Evolutionary conservation across 768 basidiomycete species (phyloP).

Genomic region (Hebeloma cylindrosporum): DNA sequence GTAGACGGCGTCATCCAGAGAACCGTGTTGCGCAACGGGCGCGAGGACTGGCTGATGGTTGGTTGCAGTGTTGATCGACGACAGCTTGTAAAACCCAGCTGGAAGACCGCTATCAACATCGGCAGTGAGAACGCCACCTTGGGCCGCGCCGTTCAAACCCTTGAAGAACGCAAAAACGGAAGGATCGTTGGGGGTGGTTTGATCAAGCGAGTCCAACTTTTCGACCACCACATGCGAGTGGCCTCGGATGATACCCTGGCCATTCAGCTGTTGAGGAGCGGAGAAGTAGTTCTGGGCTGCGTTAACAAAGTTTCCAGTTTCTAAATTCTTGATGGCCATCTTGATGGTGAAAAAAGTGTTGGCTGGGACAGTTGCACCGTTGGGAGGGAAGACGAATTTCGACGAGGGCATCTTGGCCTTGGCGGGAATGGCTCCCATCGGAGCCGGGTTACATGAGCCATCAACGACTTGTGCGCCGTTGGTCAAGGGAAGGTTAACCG

Average conservation of each 20-base stretch:
- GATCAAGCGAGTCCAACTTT: constrained; percentile 40
- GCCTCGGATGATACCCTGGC: constrained; percentile 50
- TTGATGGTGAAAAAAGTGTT: constrained; percentile 51
- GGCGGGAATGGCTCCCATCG: constrained; percentile 57
- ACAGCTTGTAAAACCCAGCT: constrained; percentile 57
- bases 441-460: constrained; percentile 62
- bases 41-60: constrained; percentile 64
- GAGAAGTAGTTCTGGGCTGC: constrained; percentile 52
- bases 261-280: constrained; percentile 57
- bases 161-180: constrained; percentile 59
- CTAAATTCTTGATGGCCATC: constrained; percentile 46
- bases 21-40: constrained; percentile 60
- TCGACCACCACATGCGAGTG: constrained; percentile 65
- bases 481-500: constrained; percentile 48
- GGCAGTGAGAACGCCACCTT: constrained; percentile 51
- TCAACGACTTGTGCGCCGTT: constrained; percentile 49
- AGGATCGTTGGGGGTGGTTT: constrained; percentile 49
- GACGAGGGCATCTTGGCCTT: constrained; percentile 47
- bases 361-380: constrained; percentile 44
- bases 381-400: constrained; percentile 49
- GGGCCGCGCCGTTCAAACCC: constrained; percentile 45
- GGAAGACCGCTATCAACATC: constrained; percentile 56
- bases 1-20: constrained; percentile 58
- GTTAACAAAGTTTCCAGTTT: constrained; percentile 61
- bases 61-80: constrained; percentile 55